Conservation (phyloP, 768 basidiomycete species). For the Mycena metata region DNA sequence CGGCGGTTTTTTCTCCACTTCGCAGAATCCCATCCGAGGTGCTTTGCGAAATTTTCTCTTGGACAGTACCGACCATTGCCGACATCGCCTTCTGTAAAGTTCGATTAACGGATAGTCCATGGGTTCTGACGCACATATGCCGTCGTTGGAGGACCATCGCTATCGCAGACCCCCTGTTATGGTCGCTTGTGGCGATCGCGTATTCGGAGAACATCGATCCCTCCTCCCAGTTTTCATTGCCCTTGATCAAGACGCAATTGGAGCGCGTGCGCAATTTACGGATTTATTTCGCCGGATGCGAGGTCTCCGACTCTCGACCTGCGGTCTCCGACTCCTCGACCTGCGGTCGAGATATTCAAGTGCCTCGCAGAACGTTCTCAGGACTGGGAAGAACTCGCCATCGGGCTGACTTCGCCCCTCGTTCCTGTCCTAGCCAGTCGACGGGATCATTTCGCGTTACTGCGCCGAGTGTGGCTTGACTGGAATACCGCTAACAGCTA, state of each 20-base stretch:
- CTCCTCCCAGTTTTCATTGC: not conserved
- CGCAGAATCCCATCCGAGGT: slow-evolving; percentile 3
- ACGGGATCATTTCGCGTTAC: not conserved
- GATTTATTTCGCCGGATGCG: not conserved
- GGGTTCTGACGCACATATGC: slow-evolving; percentile 4
- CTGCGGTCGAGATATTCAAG: slow-evolving; percentile 3
- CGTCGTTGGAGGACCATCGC: slow-evolving; percentile 15
- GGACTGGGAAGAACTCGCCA: slow-evolving; percentile 9
- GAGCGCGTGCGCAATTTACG: not conserved
- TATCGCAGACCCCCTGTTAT: not conserved
- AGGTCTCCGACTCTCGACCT: not conserved
- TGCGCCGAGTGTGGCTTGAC: not conserved
- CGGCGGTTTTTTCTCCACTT: slow-evolving; percentile 6
- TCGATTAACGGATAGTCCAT: slow-evolving; percentile 5
- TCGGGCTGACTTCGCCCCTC: not conserved
- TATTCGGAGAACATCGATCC: not conserved
- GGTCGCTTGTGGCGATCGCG: not conserved
- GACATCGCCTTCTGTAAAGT: too few species aligned
- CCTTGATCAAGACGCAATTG: not conserved
- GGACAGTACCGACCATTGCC: too few species aligned
- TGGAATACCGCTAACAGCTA: not conserved
- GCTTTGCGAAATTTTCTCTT: slow-evolving; percentile 16
- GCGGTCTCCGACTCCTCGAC: not conserved
- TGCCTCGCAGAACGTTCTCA: not conserved
- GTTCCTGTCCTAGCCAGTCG: not conserved